Base-by-base conservation (phyloP, 2,329 filamentous ascomycete species). In the Beauveria sp. region DNA sequence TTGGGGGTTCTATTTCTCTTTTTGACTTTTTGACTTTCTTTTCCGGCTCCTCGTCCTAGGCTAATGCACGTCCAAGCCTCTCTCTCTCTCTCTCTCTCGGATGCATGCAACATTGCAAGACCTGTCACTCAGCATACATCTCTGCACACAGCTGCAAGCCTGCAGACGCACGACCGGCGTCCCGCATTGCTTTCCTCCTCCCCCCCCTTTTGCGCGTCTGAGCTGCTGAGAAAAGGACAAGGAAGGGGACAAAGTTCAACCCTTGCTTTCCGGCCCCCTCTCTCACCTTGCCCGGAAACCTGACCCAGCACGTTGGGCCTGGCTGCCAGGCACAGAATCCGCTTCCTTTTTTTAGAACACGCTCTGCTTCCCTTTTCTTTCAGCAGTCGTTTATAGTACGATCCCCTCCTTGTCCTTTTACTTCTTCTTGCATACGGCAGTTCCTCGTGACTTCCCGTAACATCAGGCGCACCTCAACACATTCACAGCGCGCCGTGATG, bases 21-120 rank as follows among this genome's bases (percentile, higher is more conserved):
- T 42, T 8, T 30, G 14, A 28, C 30, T 47, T 38, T 8, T n/a
- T 34, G 26, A 34, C 30, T 46, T 53, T 42, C 49, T 54, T 49
- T 60, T 53, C 26, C 4, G 50, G 47, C 1, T 28, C 26, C 28
- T 16, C 28, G 24, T 38, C 34, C 30, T 2, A 42, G 26, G 26
- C 56, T 51, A 59, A 59, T 59, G 56, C 56, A 59, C 20, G 56
- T 30, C 47, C 49, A 42, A 30, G 47, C 30, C 30, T 34, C 30
- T 24, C 30, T 34, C 28, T 30, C n/a, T n/a, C n/a, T n/a, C 28
- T 28, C 28, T 30, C 46, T 45, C 49, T 53, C 47, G 26, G 47
- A 53, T 59, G 9, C 57, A 43, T 28, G 24, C n/a, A 20, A 42
- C 40, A 43, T 52, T 40, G 34, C 14, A 34, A 52, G 30, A 45